Conservation (phyloP, 2,329 filamentous ascomycete genomes). For the Nigrospora sphaerica region DNA sequence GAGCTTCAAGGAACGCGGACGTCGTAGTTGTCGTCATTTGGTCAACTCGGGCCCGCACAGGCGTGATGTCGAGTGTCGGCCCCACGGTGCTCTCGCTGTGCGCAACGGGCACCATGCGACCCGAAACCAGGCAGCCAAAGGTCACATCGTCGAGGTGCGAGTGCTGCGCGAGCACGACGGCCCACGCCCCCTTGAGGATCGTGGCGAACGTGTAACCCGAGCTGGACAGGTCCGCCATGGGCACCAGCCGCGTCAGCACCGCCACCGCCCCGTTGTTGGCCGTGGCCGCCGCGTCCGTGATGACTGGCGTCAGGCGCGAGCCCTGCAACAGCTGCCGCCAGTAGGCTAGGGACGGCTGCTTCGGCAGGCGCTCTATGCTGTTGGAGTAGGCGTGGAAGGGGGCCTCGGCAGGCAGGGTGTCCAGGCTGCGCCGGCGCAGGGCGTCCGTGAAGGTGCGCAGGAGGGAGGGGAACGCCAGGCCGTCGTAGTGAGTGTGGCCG, state of each 20-base stretch:
- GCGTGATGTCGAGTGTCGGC: background rate
- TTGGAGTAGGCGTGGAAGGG: background rate
- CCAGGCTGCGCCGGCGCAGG: background rate
- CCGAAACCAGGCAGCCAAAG: slow-evolving; percentile 32
- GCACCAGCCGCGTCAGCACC: slow-evolving; percentile 7
- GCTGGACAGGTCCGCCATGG: slow-evolving; percentile 1
- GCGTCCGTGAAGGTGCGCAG: background rate
- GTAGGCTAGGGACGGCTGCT: background rate
- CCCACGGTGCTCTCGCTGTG: background rate
- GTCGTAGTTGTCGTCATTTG: background rate
- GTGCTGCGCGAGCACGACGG: slow-evolving; percentile 28
- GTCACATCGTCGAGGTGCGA: slow-evolving; percentile 26
- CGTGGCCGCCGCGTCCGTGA: background rate
- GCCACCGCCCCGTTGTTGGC: background rate
- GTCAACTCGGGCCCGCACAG: background rate
- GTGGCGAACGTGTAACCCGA: slow-evolving; percentile 22
- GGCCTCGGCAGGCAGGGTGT: background rate
- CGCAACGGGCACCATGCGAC: slow-evolving; percentile 15
- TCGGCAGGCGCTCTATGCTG: background rate
- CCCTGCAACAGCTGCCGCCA: background rate
- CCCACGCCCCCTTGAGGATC: slow-evolving; percentile 34
- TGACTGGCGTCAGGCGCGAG: background rate
- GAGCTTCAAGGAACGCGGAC: background rate
- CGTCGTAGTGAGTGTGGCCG: background rate
- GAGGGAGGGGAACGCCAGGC: background rate